phyloP scores from a whole-genome alignment of 2,329 filamentous ascomycete genomes.

The Diplodia corticola region DNA sequence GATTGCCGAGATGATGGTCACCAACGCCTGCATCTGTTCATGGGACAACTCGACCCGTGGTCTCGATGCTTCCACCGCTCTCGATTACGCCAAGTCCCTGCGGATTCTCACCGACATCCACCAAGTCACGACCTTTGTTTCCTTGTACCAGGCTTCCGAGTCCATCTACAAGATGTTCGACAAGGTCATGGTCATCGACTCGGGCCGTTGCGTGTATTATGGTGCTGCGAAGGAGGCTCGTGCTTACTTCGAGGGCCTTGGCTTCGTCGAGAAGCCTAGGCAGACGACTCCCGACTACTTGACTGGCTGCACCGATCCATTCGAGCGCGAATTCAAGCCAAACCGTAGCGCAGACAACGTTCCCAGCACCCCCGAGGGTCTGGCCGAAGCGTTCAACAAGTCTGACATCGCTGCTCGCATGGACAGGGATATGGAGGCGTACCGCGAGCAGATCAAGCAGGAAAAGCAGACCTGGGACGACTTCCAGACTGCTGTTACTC shows the following conservation, averaged over 20 bases:
- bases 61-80: conserved; percentile 50
- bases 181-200: conserved; percentile 80
- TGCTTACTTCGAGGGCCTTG: conserved; percentile 73
- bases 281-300: conserved; percentile 82
- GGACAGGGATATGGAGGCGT: conserved; percentile 66
- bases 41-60: conserved; percentile 58
- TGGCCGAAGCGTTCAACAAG: conserved; percentile 69
- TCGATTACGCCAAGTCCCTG: conserved; percentile 51
- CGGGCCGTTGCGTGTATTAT: conserved; percentile 74
- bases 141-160: conserved; percentile 82
- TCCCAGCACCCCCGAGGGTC: conserved; percentile 65
- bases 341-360: conserved; percentile 66
- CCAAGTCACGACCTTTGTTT: conserved; percentile 80
- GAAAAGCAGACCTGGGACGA: conserved; percentile 71
- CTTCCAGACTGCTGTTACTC: conserved; percentile 71
- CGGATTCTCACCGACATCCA: conserved; percentile 75
- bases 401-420: conserved; percentile 61
- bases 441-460: conserved; percentile 63
- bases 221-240: conserved; percentile 68
- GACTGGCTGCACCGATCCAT: conserved; percentile 80
- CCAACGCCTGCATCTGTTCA: conserved; percentile 67
- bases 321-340: conserved; percentile 72
- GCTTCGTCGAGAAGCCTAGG: conserved; percentile 71
- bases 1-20: conserved; percentile 80
- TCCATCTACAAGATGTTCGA: conserved; percentile 79